Conservation (phyloP, 352 stramenopile genomes). For the Salisapilia sapeloensis region DNA sequence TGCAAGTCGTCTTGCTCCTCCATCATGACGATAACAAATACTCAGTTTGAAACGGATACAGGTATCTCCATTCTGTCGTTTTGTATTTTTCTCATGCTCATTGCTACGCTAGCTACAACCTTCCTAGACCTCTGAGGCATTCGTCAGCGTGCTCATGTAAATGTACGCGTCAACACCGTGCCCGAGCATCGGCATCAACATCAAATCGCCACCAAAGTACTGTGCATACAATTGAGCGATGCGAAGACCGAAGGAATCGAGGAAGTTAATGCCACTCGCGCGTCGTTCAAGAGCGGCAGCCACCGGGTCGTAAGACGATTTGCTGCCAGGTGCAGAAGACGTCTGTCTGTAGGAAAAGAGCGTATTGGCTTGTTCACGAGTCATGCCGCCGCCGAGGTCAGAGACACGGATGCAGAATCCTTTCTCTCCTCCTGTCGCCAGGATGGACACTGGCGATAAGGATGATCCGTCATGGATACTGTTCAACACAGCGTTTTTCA, state of each 20-base stretch:
- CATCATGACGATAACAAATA: too few relatives aligned
- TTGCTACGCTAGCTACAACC: too few relatives aligned
- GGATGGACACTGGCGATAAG: slow-evolving; percentile 34
- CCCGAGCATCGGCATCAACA: slow-evolving; percentile 98
- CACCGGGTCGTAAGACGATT: slow-evolving; percentile 44
- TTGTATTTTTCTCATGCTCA: too few relatives aligned
- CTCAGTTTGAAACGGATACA: too few relatives aligned
- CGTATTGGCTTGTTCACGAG: slow-evolving; percentile 45
- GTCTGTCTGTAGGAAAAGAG: slow-evolving; percentile 45
- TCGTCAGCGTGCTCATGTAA: slow-evolving; percentile 75
- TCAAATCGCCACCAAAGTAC: slow-evolving; percentile 98
- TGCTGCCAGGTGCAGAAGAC: background rate
- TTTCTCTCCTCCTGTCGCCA: slow-evolving; percentile 43
- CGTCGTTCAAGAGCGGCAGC: slow-evolving; percentile 48
- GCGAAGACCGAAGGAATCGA: slow-evolving; percentile 82
- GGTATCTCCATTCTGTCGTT: too few relatives aligned
- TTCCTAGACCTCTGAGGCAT: slow-evolving; percentile 61
- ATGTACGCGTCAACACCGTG: slow-evolving; percentile 93
- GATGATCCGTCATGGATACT: slow-evolving; percentile 17
- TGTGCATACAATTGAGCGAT: slow-evolving; percentile 87
- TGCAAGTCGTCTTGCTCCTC: too few relatives aligned
- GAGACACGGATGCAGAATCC: slow-evolving; percentile 73
- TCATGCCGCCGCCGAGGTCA: slow-evolving; percentile 57
- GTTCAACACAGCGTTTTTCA: slow-evolving; percentile 67
- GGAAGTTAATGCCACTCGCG: slow-evolving; percentile 44